These are phyloP conservation scores for Jackrogersella multiformis DNA, from an alignment of 495 filamentous ascomycete genomes.

Conservation along the genomic window DNA sequence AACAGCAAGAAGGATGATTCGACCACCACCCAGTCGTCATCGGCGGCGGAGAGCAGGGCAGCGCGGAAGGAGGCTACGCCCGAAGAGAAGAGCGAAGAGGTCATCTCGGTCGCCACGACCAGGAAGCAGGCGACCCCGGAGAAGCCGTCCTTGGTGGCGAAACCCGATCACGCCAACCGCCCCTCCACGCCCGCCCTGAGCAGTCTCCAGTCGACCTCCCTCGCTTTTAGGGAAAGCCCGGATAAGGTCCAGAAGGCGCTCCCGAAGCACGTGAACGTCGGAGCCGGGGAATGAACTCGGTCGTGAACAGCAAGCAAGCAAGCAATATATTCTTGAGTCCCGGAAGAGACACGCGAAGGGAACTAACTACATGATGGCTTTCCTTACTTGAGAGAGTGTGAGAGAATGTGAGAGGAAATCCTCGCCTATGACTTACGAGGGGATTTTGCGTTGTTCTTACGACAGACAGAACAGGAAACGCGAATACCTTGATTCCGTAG, in stretches of 20 bases:
- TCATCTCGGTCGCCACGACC: slow-evolving; percentile 69
- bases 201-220: slow-evolving; percentile 48
- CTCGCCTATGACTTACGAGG: neutral
- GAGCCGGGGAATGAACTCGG: slow-evolving; percentile 28
- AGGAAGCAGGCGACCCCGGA: slow-evolving; percentile 36
- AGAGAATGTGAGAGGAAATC: neutral
- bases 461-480: neutral
- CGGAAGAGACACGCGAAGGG: neutral
- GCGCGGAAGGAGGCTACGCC: slow-evolving; percentile 77
- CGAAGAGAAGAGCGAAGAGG: slow-evolving; percentile 77
- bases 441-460: neutral
- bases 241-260: slow-evolving; percentile 54
- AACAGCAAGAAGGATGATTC: slow-evolving; percentile 23
- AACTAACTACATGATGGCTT: neutral
- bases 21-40: slow-evolving; percentile 5
- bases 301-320: neutral
- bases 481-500: neutral
- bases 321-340: neutral
- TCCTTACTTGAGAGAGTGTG: slow-evolving; percentile 1
- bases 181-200: slow-evolving; percentile 26
- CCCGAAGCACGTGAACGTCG: slow-evolving; percentile 46
- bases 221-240: slow-evolving; percentile 64
- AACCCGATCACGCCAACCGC: neutral
- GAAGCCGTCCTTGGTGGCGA: neutral
- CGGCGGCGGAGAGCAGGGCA: neutral